A percentile compares a stretch with the other conserved stretches of the same genome.
phyloP scores from a whole-genome alignment of 1,139 yeast species.

The Pichia sorboxylosa region DNA sequence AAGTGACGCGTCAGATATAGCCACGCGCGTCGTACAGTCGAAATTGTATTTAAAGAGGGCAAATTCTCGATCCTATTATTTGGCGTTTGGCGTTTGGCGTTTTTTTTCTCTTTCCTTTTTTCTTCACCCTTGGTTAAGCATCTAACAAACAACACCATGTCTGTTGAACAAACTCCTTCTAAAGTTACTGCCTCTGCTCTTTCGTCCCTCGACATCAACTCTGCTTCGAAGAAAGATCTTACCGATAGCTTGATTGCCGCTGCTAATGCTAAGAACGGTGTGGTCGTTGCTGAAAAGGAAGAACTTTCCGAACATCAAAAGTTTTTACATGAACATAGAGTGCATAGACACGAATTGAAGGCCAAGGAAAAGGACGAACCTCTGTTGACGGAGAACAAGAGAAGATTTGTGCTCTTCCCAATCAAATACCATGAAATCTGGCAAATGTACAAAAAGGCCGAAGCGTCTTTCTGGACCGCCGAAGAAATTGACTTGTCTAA shows the following conservation, averaged over 20 bases:
- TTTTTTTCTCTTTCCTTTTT: not conserved
- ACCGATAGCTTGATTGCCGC: slow-evolving; percentile 18
- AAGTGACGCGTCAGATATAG: no score
- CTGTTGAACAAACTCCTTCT: slow-evolving; percentile 34
- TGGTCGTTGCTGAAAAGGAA: slow-evolving; percentile 8
- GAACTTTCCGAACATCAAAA: slow-evolving; percentile 30
- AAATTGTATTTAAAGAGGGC: not conserved
- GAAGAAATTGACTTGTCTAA: slow-evolving; percentile 95
- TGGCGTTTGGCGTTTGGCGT: no score
- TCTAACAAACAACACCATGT: slow-evolving; percentile 14
- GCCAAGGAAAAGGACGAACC: slow-evolving; percentile 84
- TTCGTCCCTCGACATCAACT: slow-evolving; percentile 26
- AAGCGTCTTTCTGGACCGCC: slow-evolving; percentile 99
- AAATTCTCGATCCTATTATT: slow-evolving; percentile 1
- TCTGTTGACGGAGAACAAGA: slow-evolving; percentile 70
- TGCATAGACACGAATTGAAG: slow-evolving; percentile 62
- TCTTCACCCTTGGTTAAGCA: not conserved
- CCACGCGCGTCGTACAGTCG: not conserved
- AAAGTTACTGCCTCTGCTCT: slow-evolving; percentile 32
- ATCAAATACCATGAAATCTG: slow-evolving; percentile 95
- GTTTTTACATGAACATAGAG: slow-evolving; percentile 49
- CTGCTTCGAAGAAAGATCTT: slow-evolving; percentile 23
- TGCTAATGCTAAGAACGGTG: slow-evolving; percentile 20
- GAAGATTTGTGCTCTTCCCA: slow-evolving; percentile 92
- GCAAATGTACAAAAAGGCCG: slow-evolving; percentile 98